A percentile compares a stretch with the other conserved stretches of the same genome.
phyloP scores from a whole-genome alignment of 352 stramenopile species.

The Elongisporangium anandrum region DNA sequence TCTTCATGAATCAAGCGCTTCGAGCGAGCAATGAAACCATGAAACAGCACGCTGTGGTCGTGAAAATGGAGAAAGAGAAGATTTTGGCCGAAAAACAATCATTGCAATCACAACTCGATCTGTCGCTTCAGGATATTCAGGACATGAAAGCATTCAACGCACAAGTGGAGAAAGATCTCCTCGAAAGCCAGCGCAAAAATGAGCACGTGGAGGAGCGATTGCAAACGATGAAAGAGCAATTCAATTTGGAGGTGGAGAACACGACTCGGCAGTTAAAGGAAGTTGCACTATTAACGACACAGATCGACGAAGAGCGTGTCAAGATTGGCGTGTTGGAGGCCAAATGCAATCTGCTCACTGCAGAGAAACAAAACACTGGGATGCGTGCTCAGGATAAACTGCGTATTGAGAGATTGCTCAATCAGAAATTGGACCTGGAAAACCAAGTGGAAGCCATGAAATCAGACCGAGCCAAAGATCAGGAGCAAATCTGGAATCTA shows the following conservation, averaged over 20 bases:
- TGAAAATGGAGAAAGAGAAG: constrained; percentile 64
- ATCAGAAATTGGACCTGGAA: constrained; percentile 78
- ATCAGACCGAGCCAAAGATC: constrained; percentile 47
- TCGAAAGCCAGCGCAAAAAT: constrained; percentile 39
- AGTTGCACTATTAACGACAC: constrained; percentile 25
- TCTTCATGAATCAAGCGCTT: constrained; percentile 76
- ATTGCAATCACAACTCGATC: constrained; percentile 26
- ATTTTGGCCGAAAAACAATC: constrained; percentile 28
- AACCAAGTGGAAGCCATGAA: constrained; percentile 52
- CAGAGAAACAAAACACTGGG: constrained; percentile 70
- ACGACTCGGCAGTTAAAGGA: constrained; percentile 31
- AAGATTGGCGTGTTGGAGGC: constrained; percentile 59
- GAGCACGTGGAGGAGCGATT: constrained; percentile 42
- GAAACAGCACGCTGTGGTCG: constrained; percentile 50
- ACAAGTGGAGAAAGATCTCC: constrained; percentile 38
- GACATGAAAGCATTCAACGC: constrained; percentile 33
- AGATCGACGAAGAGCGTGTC: constrained; percentile 57
- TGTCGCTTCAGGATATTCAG: constrained; percentile 20
- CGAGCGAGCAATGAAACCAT: constrained; percentile 56
- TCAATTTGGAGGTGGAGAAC: constrained; percentile 47
- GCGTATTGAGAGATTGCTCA: constrained; percentile 67
- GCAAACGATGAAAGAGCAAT: constrained; percentile 65
- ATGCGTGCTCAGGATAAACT: constrained; percentile 80
- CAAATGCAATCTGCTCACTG: constrained; percentile 57
- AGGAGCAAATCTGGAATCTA: constrained; percentile 71